phyloP scores from a whole-genome alignment of 2,329 filamentous ascomycete genomes.

The Paecilomyces variotii region DNA sequence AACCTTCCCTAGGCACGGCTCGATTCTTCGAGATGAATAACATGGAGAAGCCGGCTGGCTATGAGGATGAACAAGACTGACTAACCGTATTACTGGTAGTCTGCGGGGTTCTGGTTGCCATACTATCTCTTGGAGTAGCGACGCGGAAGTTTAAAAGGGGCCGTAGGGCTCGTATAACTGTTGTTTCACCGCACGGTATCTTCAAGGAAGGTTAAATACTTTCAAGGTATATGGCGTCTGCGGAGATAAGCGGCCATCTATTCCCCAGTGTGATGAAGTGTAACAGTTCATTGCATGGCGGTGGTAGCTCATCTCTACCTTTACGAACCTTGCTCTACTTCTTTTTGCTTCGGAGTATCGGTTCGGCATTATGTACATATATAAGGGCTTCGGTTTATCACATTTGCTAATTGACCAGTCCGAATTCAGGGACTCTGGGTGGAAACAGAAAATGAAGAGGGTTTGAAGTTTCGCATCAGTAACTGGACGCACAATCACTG shows the following conservation, averaged over 20 bases:
- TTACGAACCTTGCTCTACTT: background rate
- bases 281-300: background rate
- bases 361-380: background rate
- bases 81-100: slow-evolving; percentile 18
- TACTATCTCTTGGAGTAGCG: slow-evolving; percentile 12
- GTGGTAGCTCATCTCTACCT: background rate
- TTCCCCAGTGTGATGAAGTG: background rate
- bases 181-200: slow-evolving; percentile 1
- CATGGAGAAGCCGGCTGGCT: slow-evolving; percentile 75
- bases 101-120: slow-evolving; percentile 9
- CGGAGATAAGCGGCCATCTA: background rate
- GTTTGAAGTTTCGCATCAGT: background rate
- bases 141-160: slow-evolving; percentile 13
- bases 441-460: background rate
- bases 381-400: background rate
- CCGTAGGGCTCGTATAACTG: slow-evolving; percentile 6
- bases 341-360: background rate
- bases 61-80: slow-evolving; percentile 59
- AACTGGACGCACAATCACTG: background rate
- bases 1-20: slow-evolving; percentile 59
- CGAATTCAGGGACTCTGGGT: background rate
- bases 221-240: background rate
- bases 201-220: slow-evolving; percentile 1
- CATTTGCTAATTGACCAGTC: background rate
- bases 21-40: slow-evolving; percentile 79